Conservation (phyloP, 192 early-diverging fungal species). For the Coemansia umbellata region DNA sequence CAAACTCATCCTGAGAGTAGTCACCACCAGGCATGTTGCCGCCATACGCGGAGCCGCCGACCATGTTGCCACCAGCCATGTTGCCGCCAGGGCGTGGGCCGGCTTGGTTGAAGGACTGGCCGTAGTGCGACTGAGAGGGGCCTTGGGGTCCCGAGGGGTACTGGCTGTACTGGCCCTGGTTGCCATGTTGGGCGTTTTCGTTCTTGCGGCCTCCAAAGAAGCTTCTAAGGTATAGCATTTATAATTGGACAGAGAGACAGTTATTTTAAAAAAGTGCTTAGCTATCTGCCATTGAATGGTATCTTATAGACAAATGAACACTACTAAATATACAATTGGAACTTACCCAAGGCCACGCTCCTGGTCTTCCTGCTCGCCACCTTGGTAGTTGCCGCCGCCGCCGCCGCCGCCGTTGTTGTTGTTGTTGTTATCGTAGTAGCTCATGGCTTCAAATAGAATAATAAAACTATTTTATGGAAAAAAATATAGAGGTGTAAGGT, state of each 20-base stretch:
- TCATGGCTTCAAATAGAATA: slow-evolving; percentile 2
- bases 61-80: slow-evolving; percentile 23
- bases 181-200: slow-evolving; percentile 11
- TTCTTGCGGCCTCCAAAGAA: slow-evolving; percentile 25
- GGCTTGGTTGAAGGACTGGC: slow-evolving; percentile 16
- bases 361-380: slow-evolving; percentile 2
- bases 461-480: not conserved
- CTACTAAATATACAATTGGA: too few species aligned
- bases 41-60: slow-evolving; percentile 20
- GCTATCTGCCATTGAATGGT: too few species aligned
- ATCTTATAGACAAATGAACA: too few species aligned
- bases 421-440: slow-evolving; percentile 23
- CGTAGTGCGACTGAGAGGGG: slow-evolving; percentile 14
- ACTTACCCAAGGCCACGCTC: slow-evolving; percentile 33
- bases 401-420: slow-evolving; percentile 10
- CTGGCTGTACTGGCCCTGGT: slow-evolving; percentile 18
- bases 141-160: slow-evolving; percentile 9
- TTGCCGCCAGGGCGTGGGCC: slow-evolving; percentile 25
- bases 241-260: too few species aligned
- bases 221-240: slow-evolving; percentile 10
- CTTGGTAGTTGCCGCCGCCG: not conserved
- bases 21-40: slow-evolving; percentile 37
- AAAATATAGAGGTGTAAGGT: too few species aligned
- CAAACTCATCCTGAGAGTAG: slow-evolving; percentile 43
- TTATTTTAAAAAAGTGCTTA: not conserved